phyloP scores from a whole-genome alignment of 2,329 filamentous ascomycete species.

The Parafenestella ontariensis region DNA sequence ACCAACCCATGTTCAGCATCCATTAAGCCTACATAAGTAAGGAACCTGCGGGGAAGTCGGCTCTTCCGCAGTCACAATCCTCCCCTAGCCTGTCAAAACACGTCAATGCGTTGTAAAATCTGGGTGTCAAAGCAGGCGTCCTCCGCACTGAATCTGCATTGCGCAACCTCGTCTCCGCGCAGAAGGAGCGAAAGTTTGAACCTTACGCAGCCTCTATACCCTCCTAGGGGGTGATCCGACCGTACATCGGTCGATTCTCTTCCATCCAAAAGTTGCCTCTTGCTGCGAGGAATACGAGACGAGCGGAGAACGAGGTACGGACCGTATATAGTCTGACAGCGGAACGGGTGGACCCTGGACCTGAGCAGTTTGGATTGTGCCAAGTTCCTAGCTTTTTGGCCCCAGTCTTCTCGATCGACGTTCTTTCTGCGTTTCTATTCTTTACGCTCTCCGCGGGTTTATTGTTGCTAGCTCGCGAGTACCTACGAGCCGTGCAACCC shows the following conservation, averaged over 20 bases:
- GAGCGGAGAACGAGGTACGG: background rate
- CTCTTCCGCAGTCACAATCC: background rate
- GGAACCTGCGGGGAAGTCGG: slow-evolving; percentile 9
- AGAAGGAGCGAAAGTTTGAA: slow-evolving; percentile 16
- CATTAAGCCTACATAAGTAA: background rate
- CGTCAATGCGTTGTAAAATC: background rate
- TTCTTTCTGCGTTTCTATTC: background rate
- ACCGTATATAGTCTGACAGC: slow-evolving; percentile 11
- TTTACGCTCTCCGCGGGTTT: background rate
- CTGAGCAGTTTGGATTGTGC: background rate
- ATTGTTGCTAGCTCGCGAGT: background rate
- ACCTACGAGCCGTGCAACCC: background rate
- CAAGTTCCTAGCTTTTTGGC: background rate
- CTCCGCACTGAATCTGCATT: slow-evolving; percentile 7
- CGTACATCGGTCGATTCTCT: background rate
- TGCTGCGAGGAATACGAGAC: background rate
- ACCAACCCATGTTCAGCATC: background rate
- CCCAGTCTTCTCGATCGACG: background rate
- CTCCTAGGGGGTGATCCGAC: background rate
- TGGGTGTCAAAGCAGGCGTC: slow-evolving; percentile 2
- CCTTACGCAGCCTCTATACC: background rate
- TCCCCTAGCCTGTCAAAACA: background rate
- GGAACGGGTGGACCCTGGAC: background rate
- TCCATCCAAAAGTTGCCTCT: background rate
- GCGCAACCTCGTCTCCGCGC: slow-evolving; percentile 16